Conservation (phyloP, 139 green algal species). For the Tetradesmus obliquus region DNA sequence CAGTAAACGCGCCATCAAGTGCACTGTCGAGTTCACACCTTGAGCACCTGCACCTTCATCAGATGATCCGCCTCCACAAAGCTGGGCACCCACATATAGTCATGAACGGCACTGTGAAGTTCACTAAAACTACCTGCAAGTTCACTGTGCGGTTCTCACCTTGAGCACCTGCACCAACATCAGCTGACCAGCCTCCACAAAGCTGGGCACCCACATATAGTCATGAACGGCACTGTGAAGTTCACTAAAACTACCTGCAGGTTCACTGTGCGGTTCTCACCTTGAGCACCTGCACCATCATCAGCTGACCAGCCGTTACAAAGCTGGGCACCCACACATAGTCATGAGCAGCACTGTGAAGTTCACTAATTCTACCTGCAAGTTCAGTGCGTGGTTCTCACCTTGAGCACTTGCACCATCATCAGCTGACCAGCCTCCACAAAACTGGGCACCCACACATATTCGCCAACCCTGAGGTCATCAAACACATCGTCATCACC, state of each 20-base stretch:
- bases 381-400: no score
- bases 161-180: neutral
- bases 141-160: neutral
- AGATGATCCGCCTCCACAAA: neutral
- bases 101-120: neutral
- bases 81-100: slow-evolving; percentile 18
- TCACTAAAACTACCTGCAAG: no score
- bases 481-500: neutral
- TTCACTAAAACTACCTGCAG: no score
- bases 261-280: no score
- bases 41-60: neutral
- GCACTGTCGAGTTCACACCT: neutral
- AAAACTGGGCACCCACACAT: slow-evolving; percentile 27
- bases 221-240: neutral
- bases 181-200: slow-evolving; percentile 6
- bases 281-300: neutral
- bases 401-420: neutral
- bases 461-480: slow-evolving; percentile 40
- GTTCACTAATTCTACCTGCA: no score
- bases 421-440: slow-evolving; percentile 2
- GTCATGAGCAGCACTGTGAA: neutral
- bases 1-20: neutral
- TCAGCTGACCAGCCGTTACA: slow-evolving; percentile 7
- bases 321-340: slow-evolving; percentile 18
- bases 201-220: slow-evolving; percentile 1